A percentile compares a stretch with the other conserved stretches of the same genome.
These are phyloP conservation scores for Pelargonium australe DNA, from an alignment of 441 rosid genomes.

Conservation along the genomic window DNA sequence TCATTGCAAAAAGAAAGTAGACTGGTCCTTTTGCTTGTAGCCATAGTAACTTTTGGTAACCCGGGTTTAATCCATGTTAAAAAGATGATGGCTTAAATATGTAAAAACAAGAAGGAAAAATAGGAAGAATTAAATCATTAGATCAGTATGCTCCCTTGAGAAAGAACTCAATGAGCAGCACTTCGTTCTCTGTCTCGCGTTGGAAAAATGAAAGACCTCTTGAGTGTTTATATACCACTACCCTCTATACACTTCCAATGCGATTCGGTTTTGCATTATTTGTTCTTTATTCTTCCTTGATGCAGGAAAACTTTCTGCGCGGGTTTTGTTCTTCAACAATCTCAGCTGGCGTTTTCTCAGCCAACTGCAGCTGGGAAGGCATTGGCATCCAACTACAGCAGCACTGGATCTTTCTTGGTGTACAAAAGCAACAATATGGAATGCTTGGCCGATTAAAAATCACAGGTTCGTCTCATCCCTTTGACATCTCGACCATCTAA, in stretches of 20 bases:
- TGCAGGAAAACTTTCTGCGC: constrained; percentile 60
- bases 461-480: background rate
- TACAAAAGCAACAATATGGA: background rate
- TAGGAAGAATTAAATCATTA: no score
- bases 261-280: background rate
- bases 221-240: background rate
- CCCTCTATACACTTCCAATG: background rate
- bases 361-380: constrained; percentile 66
- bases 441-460: background rate
- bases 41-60: no score
- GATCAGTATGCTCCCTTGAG: no score
- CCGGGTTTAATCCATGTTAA: no score
- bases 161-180: no score
- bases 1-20: no score
- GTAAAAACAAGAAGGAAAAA: no score
- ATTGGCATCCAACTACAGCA: constrained; percentile 49
- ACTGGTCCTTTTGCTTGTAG: no score
- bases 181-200: no score
- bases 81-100: no score
- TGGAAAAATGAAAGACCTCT: no score
- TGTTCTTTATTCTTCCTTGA: background rate
- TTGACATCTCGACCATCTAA: no score
- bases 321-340: constrained; percentile 38
- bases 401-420: constrained; percentile 35
- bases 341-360: constrained; percentile 67